Percentiles rank a stretch among this genome's conserved stretches.
These are phyloP conservation scores for Brassica juncea DNA, from an alignment of 345 rosid genomes.

Conservation along the genomic window DNA sequence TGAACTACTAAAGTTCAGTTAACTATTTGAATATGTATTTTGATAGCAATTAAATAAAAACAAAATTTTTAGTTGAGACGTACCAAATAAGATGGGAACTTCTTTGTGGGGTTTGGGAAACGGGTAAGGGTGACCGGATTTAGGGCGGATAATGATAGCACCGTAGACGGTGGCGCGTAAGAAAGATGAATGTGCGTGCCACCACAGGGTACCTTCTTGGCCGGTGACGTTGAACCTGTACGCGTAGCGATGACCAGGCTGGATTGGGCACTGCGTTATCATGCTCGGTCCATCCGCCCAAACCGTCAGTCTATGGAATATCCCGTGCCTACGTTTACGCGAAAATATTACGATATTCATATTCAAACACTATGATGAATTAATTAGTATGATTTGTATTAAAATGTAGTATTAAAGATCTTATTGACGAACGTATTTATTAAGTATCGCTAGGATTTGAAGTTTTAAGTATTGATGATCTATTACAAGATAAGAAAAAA, in stretches of 20 bases:
- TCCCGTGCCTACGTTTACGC: constrained; percentile 67
- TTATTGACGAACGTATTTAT: not conserved
- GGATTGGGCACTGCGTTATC: constrained; percentile 83
- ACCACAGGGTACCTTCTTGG: constrained; percentile 94
- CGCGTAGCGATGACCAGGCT: constrained; percentile 60
- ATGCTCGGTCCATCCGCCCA: constrained; percentile 93
- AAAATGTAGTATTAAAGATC: not conserved
- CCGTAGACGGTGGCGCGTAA: constrained; percentile 89
- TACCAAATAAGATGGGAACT: constrained; percentile 78
- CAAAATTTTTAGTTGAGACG: not conserved
- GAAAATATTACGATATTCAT: not conserved
- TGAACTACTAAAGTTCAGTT: not conserved
- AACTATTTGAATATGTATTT: not conserved
- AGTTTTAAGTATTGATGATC: not conserved
- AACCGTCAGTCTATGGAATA: constrained; percentile 57
- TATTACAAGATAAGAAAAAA: not conserved
- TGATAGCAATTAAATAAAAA: not conserved
- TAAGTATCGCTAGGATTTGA: not conserved
- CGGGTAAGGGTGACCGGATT: constrained; percentile 61
- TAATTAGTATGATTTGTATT: not conserved
- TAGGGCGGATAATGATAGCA: constrained; percentile 76
- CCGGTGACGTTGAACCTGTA: constrained; percentile 59
- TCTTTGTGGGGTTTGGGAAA: constrained; percentile 75
- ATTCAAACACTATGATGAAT: not conserved
- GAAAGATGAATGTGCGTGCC: constrained; percentile 79